Evolutionary conservation across 2,329 filamentous ascomycete species (phyloP).

Genomic region (Sphaerulina vaccinii): DNA sequence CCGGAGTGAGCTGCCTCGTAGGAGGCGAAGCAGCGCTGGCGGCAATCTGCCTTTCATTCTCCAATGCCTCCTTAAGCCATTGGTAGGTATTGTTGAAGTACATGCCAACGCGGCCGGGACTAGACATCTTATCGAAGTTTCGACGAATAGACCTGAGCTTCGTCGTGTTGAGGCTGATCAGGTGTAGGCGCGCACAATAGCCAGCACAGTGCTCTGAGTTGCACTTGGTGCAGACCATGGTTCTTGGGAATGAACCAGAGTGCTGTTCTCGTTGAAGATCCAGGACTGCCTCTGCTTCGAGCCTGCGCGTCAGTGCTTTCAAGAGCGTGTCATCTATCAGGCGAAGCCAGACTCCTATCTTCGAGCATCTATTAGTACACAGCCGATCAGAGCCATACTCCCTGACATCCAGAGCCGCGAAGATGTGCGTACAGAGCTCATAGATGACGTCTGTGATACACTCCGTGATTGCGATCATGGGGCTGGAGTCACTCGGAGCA

Average conservation of each 20-base stretch:
- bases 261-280: constrained; percentile 3
- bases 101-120: constrained; percentile 8
- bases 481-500: neutral
- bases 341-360: constrained; percentile 1
- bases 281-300: constrained; percentile 9
- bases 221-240: constrained; percentile 9
- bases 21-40: constrained; percentile 2
- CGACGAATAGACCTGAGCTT: constrained; percentile 8
- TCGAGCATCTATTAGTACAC: constrained; percentile 1
- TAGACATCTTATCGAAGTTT: constrained; percentile 13
- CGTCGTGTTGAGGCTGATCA: constrained; percentile 10
- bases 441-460: neutral
- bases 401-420: constrained; percentile 8
- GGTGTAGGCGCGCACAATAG: constrained; percentile 13
- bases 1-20: constrained; percentile 5
- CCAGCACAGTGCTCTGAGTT: constrained; percentile 12
- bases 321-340: constrained; percentile 21
- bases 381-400: constrained; percentile 4
- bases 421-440: constrained; percentile 2
- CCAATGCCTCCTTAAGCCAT: constrained; percentile 13
- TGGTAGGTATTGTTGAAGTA: constrained; percentile 7
- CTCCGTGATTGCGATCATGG: neutral
- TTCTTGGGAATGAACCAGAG: neutral
- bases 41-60: constrained; percentile 9
- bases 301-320: constrained; percentile 13